Evolutionary conservation across 176 grass and related monocot species (phyloP).

Genomic region (Rhynchospora breviuscula): DNA sequence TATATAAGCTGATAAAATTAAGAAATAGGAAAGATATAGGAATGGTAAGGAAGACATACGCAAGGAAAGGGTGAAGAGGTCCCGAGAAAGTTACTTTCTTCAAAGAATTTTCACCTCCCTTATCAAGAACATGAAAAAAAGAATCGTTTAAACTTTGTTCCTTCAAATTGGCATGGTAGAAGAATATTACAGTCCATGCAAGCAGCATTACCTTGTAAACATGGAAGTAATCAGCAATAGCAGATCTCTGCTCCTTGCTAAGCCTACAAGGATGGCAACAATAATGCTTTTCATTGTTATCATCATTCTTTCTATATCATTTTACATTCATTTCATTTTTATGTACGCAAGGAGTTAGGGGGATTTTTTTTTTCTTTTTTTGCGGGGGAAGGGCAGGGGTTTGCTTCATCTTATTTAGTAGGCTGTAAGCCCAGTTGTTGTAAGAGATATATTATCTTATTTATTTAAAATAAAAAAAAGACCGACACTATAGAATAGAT

Average conservation of each 20-base stretch:
- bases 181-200: not conserved
- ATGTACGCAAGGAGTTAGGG: not conserved
- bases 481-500: not conserved
- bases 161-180: not conserved
- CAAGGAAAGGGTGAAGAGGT: constrained; percentile 80
- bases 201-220: constrained; percentile 66
- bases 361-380: not conserved
- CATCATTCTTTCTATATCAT: not conserved
- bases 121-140: not conserved
- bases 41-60: constrained; percentile 36
- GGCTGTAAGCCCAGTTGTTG: not conserved
- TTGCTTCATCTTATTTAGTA: not conserved
- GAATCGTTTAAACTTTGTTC: not conserved
- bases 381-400: not conserved
- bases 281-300: not conserved
- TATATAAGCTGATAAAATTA: not conserved
- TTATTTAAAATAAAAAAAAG: not conserved
- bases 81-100: constrained; percentile 82
- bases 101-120: constrained; percentile 74
- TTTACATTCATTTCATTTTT: not conserved
- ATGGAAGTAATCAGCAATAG: constrained; percentile 76
- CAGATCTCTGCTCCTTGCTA: constrained; percentile 80
- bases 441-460: not conserved
- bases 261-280: constrained; percentile 40
- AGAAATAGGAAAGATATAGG: not conserved